phyloP scores from a whole-genome alignment of 306 rosid genomes.

The Phaseolus lunatus region DNA sequence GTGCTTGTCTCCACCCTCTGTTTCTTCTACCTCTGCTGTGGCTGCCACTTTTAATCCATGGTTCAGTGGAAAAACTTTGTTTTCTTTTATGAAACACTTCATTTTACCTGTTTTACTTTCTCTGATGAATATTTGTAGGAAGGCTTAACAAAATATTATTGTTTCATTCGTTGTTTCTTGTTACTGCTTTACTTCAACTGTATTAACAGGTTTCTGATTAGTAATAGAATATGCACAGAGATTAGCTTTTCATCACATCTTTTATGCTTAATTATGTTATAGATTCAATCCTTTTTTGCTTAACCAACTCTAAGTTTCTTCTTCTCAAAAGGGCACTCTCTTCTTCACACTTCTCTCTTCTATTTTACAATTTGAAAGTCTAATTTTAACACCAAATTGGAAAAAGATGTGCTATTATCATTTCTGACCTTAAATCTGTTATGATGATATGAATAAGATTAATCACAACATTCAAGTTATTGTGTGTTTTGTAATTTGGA shows the following conservation, averaged over 20 bases:
- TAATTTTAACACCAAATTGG: neutral
- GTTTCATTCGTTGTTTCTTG: neutral
- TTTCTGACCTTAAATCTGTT: too few species aligned
- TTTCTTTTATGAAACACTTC: neutral
- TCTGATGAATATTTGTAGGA: neutral
- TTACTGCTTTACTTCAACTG: neutral
- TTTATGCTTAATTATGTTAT: neutral
- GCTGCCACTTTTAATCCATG: constrained; percentile 66
- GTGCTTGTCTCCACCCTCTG: constrained; percentile 75
- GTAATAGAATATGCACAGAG: neutral
- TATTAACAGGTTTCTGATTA: neutral
- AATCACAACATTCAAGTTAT: too few species aligned
- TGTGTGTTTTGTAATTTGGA: too few species aligned
- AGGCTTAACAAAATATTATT: neutral
- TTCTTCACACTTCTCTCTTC: neutral
- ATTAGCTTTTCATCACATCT: neutral
- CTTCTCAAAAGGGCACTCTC: too few species aligned
- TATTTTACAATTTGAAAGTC: neutral
- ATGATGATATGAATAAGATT: too few species aligned
- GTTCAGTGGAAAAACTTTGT: neutral
- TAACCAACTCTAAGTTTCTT: neutral
- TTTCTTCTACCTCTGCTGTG: constrained; percentile 85
- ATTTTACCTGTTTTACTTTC: neutral
- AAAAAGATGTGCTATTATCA: neutral
- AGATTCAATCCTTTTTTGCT: neutral